Evolutionary conservation across 257 asterid genomes (phyloP), one percentile per base, ranked within the genome.

Genomic region (Lycium barbarum): DNA sequence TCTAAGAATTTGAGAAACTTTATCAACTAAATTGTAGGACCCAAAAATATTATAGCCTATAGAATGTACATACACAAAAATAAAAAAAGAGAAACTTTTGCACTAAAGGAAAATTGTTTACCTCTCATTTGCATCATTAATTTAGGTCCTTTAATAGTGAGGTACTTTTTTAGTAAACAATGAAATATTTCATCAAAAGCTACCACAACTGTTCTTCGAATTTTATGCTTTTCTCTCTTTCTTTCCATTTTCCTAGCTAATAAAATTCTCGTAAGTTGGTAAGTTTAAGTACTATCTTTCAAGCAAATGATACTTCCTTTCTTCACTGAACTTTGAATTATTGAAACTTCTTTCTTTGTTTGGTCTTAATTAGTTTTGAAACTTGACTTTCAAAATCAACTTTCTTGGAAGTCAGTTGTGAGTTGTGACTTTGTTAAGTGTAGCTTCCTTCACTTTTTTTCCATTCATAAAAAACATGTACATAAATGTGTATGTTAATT

Each of bases 211-310:
- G 8, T 49, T 76, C 7, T 51, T 68, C 36, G 20, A 68, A 36
- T 49, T 68, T 36, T 6, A 68, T 36, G 51, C 76, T 68, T 36
- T 51, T 68, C 22, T 35, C 51, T 36, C 45, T 65, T 5, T 65
- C 18, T 26, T 33, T 68, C 12, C 51, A 36, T 35, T 15, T 68
- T 17, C 6, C 51, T 36, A 68, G 76, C 22, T 76, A 45, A 76
- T 13, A 51, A 76, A 51, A 76, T 51, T 76, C 81, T 51, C 22
- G 22, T 22, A 76, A 70, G 22, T 76, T 76, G 81, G 81, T 74
- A 73, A 45, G 80, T 73, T 73, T 67, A 67, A 26, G 33, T 67
- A 13, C 22, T 35, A 35, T 67, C 2, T 35, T 36, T 67, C 11
- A 18, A 58, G 22, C 18, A 4, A 58, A 58, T 62, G 15, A 26